Evolutionary conservation across 2,329 filamentous ascomycete genomes (phyloP).

Genomic region (Teratosphaeria viscida): DNA sequence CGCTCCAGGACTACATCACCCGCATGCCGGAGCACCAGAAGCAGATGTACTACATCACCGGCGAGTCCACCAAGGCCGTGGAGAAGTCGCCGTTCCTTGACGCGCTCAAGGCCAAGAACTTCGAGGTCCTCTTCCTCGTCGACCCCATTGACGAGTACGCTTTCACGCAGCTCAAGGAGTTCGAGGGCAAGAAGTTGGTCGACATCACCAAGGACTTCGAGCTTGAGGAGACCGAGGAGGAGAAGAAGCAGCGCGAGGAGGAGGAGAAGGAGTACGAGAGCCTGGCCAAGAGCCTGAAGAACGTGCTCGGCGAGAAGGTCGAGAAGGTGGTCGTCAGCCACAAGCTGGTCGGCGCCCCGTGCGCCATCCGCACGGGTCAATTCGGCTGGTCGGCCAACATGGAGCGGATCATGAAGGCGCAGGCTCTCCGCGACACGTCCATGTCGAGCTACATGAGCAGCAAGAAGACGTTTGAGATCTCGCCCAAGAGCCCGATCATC

Average conservation of each 20-base stretch:
- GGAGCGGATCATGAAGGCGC: constrained; percentile 99
- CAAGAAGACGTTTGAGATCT: constrained; percentile 99
- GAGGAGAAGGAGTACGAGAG: constrained; percentile 98
- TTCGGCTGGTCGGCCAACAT: constrained; percentile 99
- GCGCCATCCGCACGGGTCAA: constrained; percentile 97
- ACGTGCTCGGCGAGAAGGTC: constrained; percentile 97
- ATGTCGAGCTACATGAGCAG: constrained; percentile 99
- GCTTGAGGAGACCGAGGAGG: constrained; percentile 98
- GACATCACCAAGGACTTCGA: constrained; percentile 99
- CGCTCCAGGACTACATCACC: constrained; percentile 92
- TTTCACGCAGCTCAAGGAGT: constrained; percentile 99
- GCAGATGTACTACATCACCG: constrained; percentile 99
- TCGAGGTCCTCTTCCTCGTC: constrained; percentile 98
- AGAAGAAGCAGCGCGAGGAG: constrained; percentile 90
- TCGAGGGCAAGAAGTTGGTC: constrained; percentile 99
- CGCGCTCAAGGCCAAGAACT: constrained; percentile 96
- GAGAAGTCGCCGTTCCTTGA: constrained; percentile 98
- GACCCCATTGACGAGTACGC: constrained; percentile 99
- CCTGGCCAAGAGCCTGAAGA: constrained; percentile 96
- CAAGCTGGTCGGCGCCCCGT: constrained; percentile 90
- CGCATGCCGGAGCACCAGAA: constrained; percentile 99
- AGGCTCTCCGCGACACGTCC: constrained; percentile 98
- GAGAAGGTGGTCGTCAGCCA: constrained; percentile 99
- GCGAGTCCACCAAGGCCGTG: constrained; percentile 98
- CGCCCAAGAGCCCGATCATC: constrained; percentile 94